These are phyloP conservation scores for Thuja plicata DNA, from an alignment of 83 land plant species.

Conservation along the genomic window DNA sequence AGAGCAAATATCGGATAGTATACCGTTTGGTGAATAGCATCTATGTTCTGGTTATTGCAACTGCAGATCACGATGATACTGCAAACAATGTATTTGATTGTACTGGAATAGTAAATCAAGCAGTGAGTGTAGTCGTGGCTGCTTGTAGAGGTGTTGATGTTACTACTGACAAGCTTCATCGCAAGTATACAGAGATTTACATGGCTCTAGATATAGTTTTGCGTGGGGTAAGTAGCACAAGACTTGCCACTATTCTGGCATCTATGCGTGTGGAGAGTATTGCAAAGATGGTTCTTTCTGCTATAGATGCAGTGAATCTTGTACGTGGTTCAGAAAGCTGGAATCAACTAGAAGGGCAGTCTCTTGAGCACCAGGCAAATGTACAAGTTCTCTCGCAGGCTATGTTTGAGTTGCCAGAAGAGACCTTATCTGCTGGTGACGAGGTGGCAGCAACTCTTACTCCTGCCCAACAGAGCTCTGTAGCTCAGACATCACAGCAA, in stretches of 20 bases:
- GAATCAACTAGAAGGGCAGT: slow-evolving; percentile 50
- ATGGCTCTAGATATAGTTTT: slow-evolving; percentile 97
- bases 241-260: slow-evolving; percentile 75
- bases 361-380: slow-evolving; percentile 62
- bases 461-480: slow-evolving; percentile 29
- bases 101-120: slow-evolving; percentile 87
- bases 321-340: slow-evolving; percentile 92
- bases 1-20: slow-evolving; percentile 78
- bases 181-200: slow-evolving; percentile 94
- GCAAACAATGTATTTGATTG: slow-evolving; percentile 76
- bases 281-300: slow-evolving; percentile 89
- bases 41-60: slow-evolving; percentile 86
- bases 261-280: slow-evolving; percentile 85
- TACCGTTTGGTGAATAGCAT: slow-evolving; percentile 89
- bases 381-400: slow-evolving; percentile 56
- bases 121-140: slow-evolving; percentile 88
- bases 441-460: slow-evolving; percentile 71
- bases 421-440: slow-evolving; percentile 93
- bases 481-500: slow-evolving; percentile 28
- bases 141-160: slow-evolving; percentile 98
- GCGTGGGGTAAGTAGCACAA: slow-evolving; percentile 77
- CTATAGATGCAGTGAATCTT: slow-evolving; percentile 75
- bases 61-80: slow-evolving; percentile 51
- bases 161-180: slow-evolving; percentile 81
- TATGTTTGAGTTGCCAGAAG: slow-evolving; percentile 82